These are phyloP conservation scores for Cardiospermum halicacabum DNA, from an alignment of 345 rosid genomes.

Conservation along the genomic window DNA sequence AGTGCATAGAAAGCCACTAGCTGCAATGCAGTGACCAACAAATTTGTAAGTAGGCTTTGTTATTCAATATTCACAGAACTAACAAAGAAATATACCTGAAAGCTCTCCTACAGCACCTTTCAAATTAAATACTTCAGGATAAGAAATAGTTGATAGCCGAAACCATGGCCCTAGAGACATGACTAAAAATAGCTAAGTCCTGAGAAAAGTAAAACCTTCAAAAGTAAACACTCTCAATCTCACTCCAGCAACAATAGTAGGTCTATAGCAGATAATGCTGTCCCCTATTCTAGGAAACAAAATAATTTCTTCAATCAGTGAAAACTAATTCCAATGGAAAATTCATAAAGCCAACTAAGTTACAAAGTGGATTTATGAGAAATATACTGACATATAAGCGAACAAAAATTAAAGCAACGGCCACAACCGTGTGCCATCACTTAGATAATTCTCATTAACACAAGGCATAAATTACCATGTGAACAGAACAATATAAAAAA, in stretches of 20 bases:
- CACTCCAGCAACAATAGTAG: background rate
- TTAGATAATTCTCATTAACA: no score
- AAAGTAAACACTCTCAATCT: background rate
- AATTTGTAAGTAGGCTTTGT: slow-evolving; percentile 9
- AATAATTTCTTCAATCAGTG: background rate
- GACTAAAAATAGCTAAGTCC: background rate
- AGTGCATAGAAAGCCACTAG: slow-evolving; percentile 40
- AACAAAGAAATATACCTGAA: slow-evolving; percentile 37
- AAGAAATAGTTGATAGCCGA: slow-evolving; percentile 59
- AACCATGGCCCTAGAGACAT: slow-evolving; percentile 78
- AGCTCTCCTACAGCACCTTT: slow-evolving; percentile 53
- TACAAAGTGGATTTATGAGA: no score
- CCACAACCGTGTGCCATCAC: no score
- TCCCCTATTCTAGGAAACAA: background rate
- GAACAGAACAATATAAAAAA: background rate
- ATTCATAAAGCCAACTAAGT: background rate
- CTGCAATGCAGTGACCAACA: slow-evolving; percentile 35
- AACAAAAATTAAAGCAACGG: no score
- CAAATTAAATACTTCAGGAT: slow-evolving; percentile 58
- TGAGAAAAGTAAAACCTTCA: background rate
- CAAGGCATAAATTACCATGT: no score
- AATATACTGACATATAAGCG: no score
- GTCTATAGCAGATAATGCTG: background rate
- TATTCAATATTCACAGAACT: background rate
- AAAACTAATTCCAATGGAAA: background rate